phyloP scores from a whole-genome alignment of 768 basidiomycete species.

The Phlegmacium glaucopus region DNA sequence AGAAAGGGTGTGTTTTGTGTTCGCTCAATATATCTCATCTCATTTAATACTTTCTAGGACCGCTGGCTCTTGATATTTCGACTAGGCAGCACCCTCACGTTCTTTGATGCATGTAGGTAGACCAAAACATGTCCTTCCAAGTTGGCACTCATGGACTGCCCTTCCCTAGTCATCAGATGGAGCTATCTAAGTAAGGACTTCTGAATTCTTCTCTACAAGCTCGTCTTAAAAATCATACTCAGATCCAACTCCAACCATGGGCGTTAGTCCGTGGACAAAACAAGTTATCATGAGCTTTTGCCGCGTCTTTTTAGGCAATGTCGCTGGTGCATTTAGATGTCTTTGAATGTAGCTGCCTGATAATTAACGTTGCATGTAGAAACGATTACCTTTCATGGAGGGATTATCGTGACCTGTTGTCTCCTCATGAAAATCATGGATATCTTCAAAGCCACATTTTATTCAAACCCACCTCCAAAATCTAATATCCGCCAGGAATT shows the following conservation, averaged over 20 bases:
- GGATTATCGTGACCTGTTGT: conserved; percentile 57
- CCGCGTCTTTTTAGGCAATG: conserved; percentile 62
- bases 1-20: conserved; percentile 1
- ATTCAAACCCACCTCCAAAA: conserved; percentile 8
- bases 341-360: neutral
- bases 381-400: conserved; percentile 70
- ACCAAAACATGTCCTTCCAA: neutral
- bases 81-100: conserved; percentile 55
- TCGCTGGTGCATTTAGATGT: conserved; percentile 43
- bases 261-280: conserved; percentile 47
- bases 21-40: neutral
- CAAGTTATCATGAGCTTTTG: conserved; percentile 49
- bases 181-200: conserved; percentile 52
- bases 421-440: conserved; percentile 44
- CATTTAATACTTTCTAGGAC: conserved; percentile 31
- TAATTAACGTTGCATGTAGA: conserved; percentile 38
- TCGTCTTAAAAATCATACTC: neutral
- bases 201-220: neutral
- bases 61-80: conserved; percentile 59
- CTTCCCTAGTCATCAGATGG: conserved; percentile 69
- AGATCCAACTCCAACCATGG: conserved; percentile 17
- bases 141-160: conserved; percentile 4
- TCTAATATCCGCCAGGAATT: conserved; percentile 65
- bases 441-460: conserved; percentile 22
- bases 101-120: conserved; percentile 73